Percentiles rank a stretch among this genome's conserved stretches.
Conservation (phyloP, 352 stramenopile species). For the Thraustotheca clavata region DNA sequence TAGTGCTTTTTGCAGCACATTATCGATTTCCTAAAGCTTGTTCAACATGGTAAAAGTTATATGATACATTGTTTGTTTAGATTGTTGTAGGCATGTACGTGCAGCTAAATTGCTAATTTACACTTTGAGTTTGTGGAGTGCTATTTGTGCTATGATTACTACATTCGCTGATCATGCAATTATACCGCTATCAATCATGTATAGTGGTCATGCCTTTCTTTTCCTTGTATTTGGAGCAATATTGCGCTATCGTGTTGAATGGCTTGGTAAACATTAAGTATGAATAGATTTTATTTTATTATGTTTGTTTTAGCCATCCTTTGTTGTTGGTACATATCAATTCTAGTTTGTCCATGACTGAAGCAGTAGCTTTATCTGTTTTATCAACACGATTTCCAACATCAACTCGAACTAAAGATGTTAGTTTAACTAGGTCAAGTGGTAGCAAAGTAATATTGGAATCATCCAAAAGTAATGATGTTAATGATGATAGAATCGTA, state of each 20-base stretch:
- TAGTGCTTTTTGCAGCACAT: slow-evolving; percentile 29
- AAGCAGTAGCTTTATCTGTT: not conserved
- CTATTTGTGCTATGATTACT: slow-evolving; percentile 28
- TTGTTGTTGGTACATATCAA: not conserved
- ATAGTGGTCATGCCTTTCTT: not conserved
- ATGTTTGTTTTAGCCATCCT: slow-evolving; percentile 15
- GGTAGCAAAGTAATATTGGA: slow-evolving; percentile 42
- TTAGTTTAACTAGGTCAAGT: slow-evolving; percentile 51
- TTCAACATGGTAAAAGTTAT: slow-evolving; percentile 28
- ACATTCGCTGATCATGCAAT: slow-evolving; percentile 22
- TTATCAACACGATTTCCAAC: slow-evolving; percentile 28
- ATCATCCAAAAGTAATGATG: slow-evolving; percentile 57
- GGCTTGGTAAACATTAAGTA: too few relatives aligned
- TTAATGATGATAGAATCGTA: slow-evolving; percentile 37
- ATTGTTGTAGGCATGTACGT: slow-evolving; percentile 29
- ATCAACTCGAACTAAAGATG: slow-evolving; percentile 43
- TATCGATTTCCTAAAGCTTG: slow-evolving; percentile 25
- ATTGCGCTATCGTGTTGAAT: not conserved
- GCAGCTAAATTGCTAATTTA: slow-evolving; percentile 36
- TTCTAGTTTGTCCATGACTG: slow-evolving; percentile 6
- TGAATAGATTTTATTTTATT: not conserved
- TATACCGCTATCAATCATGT: slow-evolving; percentile 26
- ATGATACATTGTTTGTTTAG: too few relatives aligned
- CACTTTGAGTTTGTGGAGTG: slow-evolving; percentile 31
- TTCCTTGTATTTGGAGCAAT: not conserved